Evolutionary conservation across 768 basidiomycete species (phyloP), one percentile per base, ranked within the genome.

Genomic region (Paxillus ammoniavirescens): DNA sequence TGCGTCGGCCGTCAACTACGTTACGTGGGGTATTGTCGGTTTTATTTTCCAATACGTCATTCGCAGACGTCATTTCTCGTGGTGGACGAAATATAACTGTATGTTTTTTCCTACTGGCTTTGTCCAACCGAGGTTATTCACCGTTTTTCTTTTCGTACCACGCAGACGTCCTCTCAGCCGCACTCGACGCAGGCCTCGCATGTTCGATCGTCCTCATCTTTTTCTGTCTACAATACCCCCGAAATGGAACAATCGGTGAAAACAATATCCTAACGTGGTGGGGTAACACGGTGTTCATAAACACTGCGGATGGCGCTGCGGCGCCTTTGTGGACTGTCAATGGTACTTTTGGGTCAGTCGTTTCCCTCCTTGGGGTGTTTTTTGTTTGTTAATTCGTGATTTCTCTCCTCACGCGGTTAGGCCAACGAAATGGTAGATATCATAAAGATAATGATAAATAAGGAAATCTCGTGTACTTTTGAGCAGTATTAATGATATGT

Each of bases 181-280:
- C 84, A 1, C 70, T 89, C 50, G 87, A 89, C 58, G 78, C 86
- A 2, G 87, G 87, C 30, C 77, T 87, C 17, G 85, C 87, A 0
- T 65, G 87, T 37, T 75, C 79, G 10, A 74, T 79, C 2, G 72
- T 87, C 35, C 26, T 82, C 33, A 75, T 86, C 48, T 85, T 82
- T 73, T 84, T 85, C 65, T 71, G 73, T 50, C 73, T 88, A 21
- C 81, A 89, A 71, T 88, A 77, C 60, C 87, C 87, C 4, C 54
- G 56, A 47, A 79, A 86, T 53, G 86, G 86, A 4, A 65, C 65
- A 4, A 86, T 89, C 55, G 87, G 84, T 5, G n/a, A 60, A 10
- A 70, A 76, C 50, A 83, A 54, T n/a, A 63, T 89, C 42, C 77
- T 76, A 46, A 58, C 55, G 1, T 90, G 87, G 88, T 89, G 86